phyloP scores from a whole-genome alignment of 192 early-diverging fungal species.

The Coemansia sp. region DNA sequence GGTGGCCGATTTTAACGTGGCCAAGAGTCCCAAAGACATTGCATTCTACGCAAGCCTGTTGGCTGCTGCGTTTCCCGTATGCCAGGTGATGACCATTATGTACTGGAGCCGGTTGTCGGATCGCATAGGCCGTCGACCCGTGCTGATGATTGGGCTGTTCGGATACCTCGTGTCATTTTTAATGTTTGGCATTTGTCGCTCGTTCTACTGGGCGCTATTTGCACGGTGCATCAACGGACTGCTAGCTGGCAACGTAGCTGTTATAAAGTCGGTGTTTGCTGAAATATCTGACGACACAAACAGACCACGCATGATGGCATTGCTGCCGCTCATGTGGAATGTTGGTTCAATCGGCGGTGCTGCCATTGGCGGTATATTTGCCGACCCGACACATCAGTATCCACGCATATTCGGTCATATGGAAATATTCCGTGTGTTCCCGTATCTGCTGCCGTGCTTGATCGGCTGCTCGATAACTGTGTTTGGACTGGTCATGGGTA shows the following conservation, averaged over 20 bases:
- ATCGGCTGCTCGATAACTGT: constrained; percentile 63
- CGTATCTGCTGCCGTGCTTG: constrained; percentile 85
- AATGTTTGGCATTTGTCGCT: constrained; percentile 71
- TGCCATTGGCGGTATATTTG: constrained; percentile 77
- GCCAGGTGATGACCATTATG: constrained; percentile 58
- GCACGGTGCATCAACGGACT: constrained; percentile 67
- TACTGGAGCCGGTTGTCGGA: constrained; percentile 78
- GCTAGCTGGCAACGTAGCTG: constrained; percentile 74
- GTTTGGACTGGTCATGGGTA: constrained; percentile 65
- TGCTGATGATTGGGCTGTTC: constrained; percentile 74
- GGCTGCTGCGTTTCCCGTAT: constrained; percentile 54
- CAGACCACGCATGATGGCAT: constrained; percentile 70
- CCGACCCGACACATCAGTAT: constrained; percentile 68
- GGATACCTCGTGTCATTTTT: constrained; percentile 71
- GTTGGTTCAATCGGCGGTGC: constrained; percentile 67
- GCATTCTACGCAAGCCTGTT: constrained; percentile 72
- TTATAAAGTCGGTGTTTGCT: constrained; percentile 77
- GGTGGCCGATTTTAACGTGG: constrained; percentile 70
- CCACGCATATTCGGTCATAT: constrained; percentile 62
- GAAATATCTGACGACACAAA: constrained; percentile 87
- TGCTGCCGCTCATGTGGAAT: constrained; percentile 75
- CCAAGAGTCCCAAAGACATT: constrained; percentile 71
- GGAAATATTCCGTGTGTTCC: constrained; percentile 63
- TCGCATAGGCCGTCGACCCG: constrained; percentile 76
- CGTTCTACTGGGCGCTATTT: constrained; percentile 60